phyloP scores from a whole-genome alignment of 768 basidiomycete genomes.

The Amanita rubescens region DNA sequence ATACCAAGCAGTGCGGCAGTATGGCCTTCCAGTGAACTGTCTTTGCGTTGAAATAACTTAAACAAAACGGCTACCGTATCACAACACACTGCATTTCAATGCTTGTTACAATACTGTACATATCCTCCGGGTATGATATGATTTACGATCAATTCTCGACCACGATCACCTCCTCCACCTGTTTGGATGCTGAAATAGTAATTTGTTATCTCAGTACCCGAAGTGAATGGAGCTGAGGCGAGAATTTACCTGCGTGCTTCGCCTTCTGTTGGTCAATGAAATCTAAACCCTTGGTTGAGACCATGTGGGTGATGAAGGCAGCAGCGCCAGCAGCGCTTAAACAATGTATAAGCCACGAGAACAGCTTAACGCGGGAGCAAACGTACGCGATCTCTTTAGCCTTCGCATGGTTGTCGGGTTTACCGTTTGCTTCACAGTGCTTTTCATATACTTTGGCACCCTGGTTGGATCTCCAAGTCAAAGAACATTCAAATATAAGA shows the following conservation, averaged over 20 bases:
- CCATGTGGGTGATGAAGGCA: conserved; percentile 42
- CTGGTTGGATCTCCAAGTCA: conserved; percentile 21
- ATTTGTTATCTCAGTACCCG: background rate
- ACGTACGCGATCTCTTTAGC: conserved; percentile 49
- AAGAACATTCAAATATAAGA: background rate
- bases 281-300: conserved; percentile 49
- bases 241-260: conserved; percentile 14
- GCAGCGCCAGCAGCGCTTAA: conserved; percentile 48
- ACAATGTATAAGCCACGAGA: background rate
- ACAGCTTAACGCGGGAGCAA: too few species aligned
- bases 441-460: conserved; percentile 60
- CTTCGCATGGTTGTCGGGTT: conserved; percentile 36
- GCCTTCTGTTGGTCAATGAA: conserved; percentile 18
- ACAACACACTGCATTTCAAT: too few species aligned
- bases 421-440: conserved; percentile 42
- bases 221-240: too few species aligned
- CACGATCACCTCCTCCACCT: background rate
- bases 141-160: background rate
- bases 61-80: too few species aligned
- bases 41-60: too few species aligned
- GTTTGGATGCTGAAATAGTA: background rate
- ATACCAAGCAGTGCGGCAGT: too few species aligned
- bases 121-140: background rate
- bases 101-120: background rate
- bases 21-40: too few species aligned